These are phyloP conservation scores for Echria macrotheca DNA, from an alignment of 495 filamentous ascomycete species.

Conservation along the genomic window DNA sequence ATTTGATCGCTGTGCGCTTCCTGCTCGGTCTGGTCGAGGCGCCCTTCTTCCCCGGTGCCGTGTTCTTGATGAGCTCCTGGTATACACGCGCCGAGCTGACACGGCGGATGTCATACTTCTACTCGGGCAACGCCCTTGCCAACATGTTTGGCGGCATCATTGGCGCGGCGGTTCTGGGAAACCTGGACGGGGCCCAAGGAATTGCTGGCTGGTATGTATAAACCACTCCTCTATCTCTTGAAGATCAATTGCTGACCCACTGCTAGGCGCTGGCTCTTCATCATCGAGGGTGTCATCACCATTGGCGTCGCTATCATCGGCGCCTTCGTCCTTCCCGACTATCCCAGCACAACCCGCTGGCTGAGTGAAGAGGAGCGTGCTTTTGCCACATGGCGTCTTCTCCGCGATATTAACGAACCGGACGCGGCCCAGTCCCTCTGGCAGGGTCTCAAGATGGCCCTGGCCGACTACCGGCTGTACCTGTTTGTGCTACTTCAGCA, in stretches of 20 bases:
- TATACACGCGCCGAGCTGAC: conserved; percentile 46
- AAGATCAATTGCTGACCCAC: too few species aligned
- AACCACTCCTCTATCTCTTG: too few species aligned
- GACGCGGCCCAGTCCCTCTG: conserved; percentile 29
- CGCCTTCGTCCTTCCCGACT: conserved; percentile 38
- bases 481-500: conserved; percentile 44
- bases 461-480: conserved; percentile 39
- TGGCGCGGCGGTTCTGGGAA: conserved; percentile 45
- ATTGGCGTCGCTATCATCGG: conserved; percentile 33
- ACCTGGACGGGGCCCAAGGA: conserved; percentile 33
- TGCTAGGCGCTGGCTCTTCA: conserved; percentile 28
- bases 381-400: conserved; percentile 37
- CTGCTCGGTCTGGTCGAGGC: conserved; percentile 60
- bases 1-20: conserved; percentile 55
- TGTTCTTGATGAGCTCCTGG: conserved; percentile 49
- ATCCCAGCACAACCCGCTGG: conserved; percentile 40
- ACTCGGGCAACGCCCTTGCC: conserved; percentile 50
- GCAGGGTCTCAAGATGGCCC: conserved; percentile 34
- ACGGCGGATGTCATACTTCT: conserved; percentile 52
- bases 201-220: conserved; percentile 41
- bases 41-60: conserved; percentile 45
- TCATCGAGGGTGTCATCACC: conserved; percentile 38
- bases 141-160: conserved; percentile 56
- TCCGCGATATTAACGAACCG: conserved; percentile 36
- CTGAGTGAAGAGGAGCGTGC: conserved; percentile 36